A percentile compares a stretch with the other conserved stretches of the same genome.
phyloP scores from a whole-genome alignment of 441 rosid genomes.

The Populus hybrid region DNA sequence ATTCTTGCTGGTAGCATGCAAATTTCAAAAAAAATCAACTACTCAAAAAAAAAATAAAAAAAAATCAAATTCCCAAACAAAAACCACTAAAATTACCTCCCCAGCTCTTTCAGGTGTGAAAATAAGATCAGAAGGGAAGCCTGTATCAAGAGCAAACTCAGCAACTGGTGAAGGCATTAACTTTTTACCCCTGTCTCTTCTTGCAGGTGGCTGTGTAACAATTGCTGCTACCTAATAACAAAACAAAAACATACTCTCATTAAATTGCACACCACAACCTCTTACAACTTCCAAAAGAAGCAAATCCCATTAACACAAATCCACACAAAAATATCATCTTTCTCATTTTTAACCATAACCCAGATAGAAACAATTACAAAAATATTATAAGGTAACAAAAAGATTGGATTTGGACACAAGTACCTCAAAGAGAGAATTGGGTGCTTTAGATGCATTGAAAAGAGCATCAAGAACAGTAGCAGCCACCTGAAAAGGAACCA shows the following conservation, averaged over 20 bases:
- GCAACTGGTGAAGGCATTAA: conserved; percentile 81
- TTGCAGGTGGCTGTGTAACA: conserved; percentile 86
- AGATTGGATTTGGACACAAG: neutral
- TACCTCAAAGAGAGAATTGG: conserved; percentile 76
- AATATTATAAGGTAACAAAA: neutral
- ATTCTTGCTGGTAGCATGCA: neutral
- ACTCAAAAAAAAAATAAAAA: neutral
- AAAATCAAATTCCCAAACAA: neutral
- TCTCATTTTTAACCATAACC: neutral
- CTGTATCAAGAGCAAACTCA: conserved; percentile 74
- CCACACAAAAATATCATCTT: neutral
- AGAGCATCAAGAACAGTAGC: conserved; percentile 80
- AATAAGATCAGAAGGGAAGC: conserved; percentile 74
- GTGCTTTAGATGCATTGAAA: conserved; percentile 55
- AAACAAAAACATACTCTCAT: conserved; percentile 9
- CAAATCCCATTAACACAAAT: neutral
- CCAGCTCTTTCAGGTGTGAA: conserved; percentile 83
- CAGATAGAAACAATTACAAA: neutral
- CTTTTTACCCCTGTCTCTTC: conserved; percentile 80
- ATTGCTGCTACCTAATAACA: conserved; percentile 72
- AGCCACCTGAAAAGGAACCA: conserved; percentile 48
- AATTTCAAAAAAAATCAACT: neutral
- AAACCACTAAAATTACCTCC: conserved; percentile 47
- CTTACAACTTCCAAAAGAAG: neutral
- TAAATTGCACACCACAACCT: neutral